phyloP scores from a whole-genome alignment of 805 yeast species.

The Yarrowia divulgata region DNA sequence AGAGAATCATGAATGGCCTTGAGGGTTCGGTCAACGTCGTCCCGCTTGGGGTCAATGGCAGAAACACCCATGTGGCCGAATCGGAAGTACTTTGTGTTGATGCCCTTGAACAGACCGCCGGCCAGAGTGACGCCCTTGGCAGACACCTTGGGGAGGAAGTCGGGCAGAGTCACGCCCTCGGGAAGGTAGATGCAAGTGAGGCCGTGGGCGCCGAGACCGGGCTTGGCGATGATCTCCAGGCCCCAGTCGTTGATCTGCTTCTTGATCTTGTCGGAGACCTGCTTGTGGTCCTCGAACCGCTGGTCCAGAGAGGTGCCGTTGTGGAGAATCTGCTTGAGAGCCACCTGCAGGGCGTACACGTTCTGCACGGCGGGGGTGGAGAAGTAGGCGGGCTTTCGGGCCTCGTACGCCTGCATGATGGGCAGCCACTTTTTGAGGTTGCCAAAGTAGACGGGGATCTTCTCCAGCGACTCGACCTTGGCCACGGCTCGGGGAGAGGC shows the following conservation, averaged over 20 bases:
- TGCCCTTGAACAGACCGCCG: conserved; percentile 86
- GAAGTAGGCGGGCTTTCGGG: conserved; percentile 79
- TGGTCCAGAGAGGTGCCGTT: conserved; percentile 59
- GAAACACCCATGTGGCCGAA: conserved; percentile 96
- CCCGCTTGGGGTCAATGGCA: conserved; percentile 62
- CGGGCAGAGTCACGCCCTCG: conserved; percentile 72
- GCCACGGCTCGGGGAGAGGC: conserved; percentile 79
- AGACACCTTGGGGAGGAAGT: conserved; percentile 63
- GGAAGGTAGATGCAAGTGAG: conserved; percentile 86
- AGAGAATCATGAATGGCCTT: conserved; percentile 54
- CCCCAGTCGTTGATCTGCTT: conserved; percentile 63
- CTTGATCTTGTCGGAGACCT: conserved; percentile 72
- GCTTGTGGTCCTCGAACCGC: conserved; percentile 69
- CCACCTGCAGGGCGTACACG: conserved; percentile 77
- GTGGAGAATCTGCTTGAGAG: conserved; percentile 71
- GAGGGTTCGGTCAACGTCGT: conserved; percentile 61
- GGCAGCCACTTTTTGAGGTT: conserved; percentile 87
- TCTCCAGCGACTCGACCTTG: conserved; percentile 57
- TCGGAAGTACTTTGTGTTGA: conserved; percentile 83
- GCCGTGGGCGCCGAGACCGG: conserved; percentile 80
- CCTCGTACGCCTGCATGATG: conserved; percentile 83
- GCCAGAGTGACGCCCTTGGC: conserved; percentile 78
- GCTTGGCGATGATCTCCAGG: conserved; percentile 70
- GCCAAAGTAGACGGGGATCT: conserved; percentile 64
- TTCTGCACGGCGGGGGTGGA: conserved; percentile 97